A percentile compares a stretch with the other conserved stretches of the same genome.
phyloP scores from a whole-genome alignment of 345 rosid species.

The Linum lewisii region DNA sequence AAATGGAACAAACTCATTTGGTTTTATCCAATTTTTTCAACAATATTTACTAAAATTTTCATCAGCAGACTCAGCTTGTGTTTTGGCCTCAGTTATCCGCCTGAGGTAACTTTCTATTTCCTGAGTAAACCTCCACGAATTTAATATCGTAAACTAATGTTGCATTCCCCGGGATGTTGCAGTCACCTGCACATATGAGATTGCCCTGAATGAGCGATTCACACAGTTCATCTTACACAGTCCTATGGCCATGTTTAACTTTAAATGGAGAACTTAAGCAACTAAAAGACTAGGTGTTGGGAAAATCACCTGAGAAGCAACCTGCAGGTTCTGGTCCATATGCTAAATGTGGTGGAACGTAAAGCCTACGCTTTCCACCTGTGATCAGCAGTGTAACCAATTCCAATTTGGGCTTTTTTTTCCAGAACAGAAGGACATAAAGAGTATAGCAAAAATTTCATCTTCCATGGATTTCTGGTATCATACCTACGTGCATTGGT shows the following conservation, averaged over 20 bases:
- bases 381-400: neutral
- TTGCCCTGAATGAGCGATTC: neutral
- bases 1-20: too few species aligned
- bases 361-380: constrained; percentile 87
- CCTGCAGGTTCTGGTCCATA: constrained; percentile 99
- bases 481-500: constrained; percentile 75
- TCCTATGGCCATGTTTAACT: too few species aligned
- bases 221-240: neutral
- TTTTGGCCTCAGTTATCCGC: too few species aligned
- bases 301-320: constrained; percentile 66
- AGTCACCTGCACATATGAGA: constrained; percentile 73
- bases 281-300: neutral
- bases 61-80: too few species aligned
- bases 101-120: constrained; percentile 69
- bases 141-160: constrained; percentile 81
- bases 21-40: neutral
- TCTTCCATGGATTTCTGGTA: constrained; percentile 1
- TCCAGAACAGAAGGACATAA: neutral
- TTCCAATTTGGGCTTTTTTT: neutral
- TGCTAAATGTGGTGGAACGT: constrained; percentile 79
- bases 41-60: too few species aligned
- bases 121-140: constrained; percentile 60
- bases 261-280: too few species aligned
- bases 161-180: constrained; percentile 91
- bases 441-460: neutral